A percentile compares a stretch with the other conserved stretches of the same genome.
Conservation (phyloP, 805 yeast species). For the Kodamaea sagamina region DNA sequence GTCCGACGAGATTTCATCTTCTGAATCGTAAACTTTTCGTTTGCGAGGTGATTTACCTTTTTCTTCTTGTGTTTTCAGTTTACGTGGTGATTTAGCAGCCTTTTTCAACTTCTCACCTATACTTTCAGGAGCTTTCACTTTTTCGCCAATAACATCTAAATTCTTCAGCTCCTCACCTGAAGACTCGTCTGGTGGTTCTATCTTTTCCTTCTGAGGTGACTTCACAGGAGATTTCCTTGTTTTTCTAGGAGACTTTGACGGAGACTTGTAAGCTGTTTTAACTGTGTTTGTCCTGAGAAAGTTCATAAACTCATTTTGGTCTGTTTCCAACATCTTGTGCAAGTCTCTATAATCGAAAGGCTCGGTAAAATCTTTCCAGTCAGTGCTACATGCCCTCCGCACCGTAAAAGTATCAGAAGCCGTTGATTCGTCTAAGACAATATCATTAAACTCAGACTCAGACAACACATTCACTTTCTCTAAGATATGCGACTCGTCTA, state of each 20-base stretch:
- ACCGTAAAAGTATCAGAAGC: conserved; percentile 35
- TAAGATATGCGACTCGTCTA: conserved; percentile 45
- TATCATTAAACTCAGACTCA: conserved; percentile 31
- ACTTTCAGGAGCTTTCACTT: too few species aligned
- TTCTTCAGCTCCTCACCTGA: too few species aligned
- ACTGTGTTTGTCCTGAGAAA: neutral
- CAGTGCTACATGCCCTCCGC: conserved; percentile 43
- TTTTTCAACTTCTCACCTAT: conserved; percentile 1
- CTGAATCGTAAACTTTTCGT: conserved; percentile 17
- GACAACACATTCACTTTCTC: conserved; percentile 48
- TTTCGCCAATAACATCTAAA: too few species aligned
- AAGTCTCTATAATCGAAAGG: conserved; percentile 43
- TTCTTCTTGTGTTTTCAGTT: conserved; percentile 13
- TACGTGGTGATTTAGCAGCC: conserved; percentile 1
- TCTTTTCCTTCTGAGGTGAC: neutral
- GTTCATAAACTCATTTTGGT: conserved; percentile 30
- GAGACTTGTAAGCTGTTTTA: neutral
- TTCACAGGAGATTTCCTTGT: neutral
- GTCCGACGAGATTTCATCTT: conserved; percentile 7
- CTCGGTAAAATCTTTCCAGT: conserved; percentile 35
- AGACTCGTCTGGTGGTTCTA: neutral
- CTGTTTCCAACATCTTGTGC: conserved; percentile 21
- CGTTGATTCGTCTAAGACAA: conserved; percentile 34
- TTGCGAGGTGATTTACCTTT: conserved; percentile 7
- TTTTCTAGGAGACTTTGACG: neutral